Base-by-base conservation (phyloP, 495 filamentous ascomycete genomes). In the Glutinoglossum americanum region DNA sequence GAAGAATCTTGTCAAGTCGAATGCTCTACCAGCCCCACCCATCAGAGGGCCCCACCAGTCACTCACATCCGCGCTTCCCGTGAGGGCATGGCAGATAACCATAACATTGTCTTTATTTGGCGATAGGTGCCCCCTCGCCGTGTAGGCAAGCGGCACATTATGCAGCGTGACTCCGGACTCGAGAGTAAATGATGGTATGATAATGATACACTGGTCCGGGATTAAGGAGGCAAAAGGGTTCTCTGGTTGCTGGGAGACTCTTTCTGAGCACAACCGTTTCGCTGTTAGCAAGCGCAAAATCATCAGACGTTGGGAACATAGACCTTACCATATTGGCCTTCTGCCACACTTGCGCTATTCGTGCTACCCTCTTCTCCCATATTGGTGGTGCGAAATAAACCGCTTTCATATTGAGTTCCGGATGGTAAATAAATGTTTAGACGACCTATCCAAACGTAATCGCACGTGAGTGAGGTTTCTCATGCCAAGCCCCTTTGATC, bases 31-130 rank as follows among this genome's bases (percentile, higher is more conserved):
- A 54, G 84, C 78, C 9, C 89, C 87, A 28, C 89, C 89, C 9
- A 97, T 79, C 23, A 98, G 75, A 19, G 92, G 92, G 7, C 92
- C 92, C 92, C 92, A 98, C 92, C 92, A 98, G 71, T 98, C 92
- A 59, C 80, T 78, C 28, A 96, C 92, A 72, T 98, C 92, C 57
- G 92, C 88, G 62, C 89, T 95, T 54, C 92, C 92, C 37, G 92
- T 94, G 62, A 98, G 71, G 44, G 92, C 92, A 72, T 98, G 92
- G 69, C 92, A 98, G 62, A 98, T 94, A 55, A 98, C 83, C 81
- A 98, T 81, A 57, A 77, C 87, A 79, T 98, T 98, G 72, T 94
- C 85, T 45, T 77, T 73, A 32, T 79, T 71, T 25, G 84, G 74
- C 0, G 85, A 83, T 25, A 98, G 76, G 54, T 74, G 73, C 60